These are phyloP conservation scores for Annulohypoxylon maeteangense DNA, from an alignment of 495 filamentous ascomycete genomes.

Conservation along the genomic window DNA sequence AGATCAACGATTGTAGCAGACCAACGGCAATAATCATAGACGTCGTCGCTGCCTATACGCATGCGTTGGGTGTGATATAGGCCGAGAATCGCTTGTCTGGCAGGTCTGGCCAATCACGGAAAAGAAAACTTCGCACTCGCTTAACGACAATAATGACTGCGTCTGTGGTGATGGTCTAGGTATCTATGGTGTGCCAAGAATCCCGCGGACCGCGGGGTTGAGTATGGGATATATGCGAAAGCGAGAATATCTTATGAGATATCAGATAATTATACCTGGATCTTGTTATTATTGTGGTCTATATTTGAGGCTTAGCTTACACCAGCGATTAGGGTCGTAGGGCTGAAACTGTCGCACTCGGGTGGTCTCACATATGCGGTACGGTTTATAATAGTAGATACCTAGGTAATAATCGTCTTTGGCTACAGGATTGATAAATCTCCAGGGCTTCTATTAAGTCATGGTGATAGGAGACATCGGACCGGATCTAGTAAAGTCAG, in stretches of 20 bases:
- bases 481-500: too few species aligned
- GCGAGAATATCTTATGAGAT: neutral
- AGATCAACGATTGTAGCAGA: neutral
- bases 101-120: neutral
- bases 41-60: neutral
- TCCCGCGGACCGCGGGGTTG: neutral
- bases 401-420: too few species aligned
- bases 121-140: slow-evolving; percentile 3
- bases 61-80: neutral
- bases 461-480: too few species aligned
- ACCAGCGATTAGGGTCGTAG: neutral
- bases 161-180: neutral
- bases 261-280: neutral
- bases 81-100: neutral
- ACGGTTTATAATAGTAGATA: neutral
- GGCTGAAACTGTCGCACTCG: neutral
- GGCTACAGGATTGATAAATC: too few species aligned
- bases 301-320: neutral
- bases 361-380: neutral
- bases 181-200: neutral
- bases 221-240: neutral
- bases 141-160: neutral
- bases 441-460: too few species aligned
- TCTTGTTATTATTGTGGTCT: neutral
- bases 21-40: neutral